Base-by-base conservation (phyloP, 2,329 filamentous ascomycete genomes). In the Alternaria brassicicola region DNA sequence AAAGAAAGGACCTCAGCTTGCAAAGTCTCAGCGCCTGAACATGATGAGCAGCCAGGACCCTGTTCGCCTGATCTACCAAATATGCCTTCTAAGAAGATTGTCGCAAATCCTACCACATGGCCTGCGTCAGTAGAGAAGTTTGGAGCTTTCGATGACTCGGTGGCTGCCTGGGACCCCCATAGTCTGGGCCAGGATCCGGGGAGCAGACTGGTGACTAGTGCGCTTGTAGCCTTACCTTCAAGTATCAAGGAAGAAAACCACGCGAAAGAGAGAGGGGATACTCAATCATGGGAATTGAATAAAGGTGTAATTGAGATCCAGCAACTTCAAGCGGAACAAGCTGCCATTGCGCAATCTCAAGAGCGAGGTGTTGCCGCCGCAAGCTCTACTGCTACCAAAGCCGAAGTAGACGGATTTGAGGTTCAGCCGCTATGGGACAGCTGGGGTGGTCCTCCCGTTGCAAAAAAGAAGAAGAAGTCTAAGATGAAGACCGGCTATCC, bases 41-140 rank as follows among this genome's bases (percentile, higher is more conserved):
- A 15, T 2, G 9, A 2, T 23, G 10, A 23, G 3, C 10, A 12
- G 13, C 19, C 1, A 13, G 17, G 12, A 3, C 4, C 19, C 0
- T 23, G 3, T 15, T 15, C 3, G 19, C 4, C 35, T 38, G 35
- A 38, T 21, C 9, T 38, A 21, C 2, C 17, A 21, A n/a, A 1
- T 4, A 5, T 13, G 0, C 17, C 35, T 38, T 13, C 17, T 4
- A 38, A 21, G 35, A 9, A 4, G 0, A 0, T 6, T 1, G 2
- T 9, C 4, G 10, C 3, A 6, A 21, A 4, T 38, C 1, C 17
- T 2, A 38, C 10, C 35, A 17, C 2, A 13, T 38, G 35, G 35
- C 35, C 35, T 0, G 19, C 35, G 35, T 38, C 35, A 21, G 17
- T 38, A 38, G 17, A 38, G 0, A 21, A 19, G 12, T 38, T 21